Evolutionary conservation across 768 basidiomycete species (phyloP), one percentile per base, ranked within the genome.

Genomic region (Cystobasidium tubakii): DNA sequence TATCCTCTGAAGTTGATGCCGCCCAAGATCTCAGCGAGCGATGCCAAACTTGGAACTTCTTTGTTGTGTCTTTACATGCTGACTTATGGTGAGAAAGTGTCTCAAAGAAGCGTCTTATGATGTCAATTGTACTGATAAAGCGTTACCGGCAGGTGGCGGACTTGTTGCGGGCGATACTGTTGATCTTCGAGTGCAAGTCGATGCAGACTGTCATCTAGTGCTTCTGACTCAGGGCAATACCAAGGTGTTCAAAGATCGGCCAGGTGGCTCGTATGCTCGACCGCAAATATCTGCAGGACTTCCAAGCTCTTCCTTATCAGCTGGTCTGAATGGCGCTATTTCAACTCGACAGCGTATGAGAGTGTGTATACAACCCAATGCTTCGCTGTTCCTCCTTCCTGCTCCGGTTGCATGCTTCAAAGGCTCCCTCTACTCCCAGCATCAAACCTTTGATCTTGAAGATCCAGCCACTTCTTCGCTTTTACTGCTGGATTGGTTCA

Each of bases 361-460:
- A 46, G 87, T 88, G 65, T 82, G 78, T 10, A 81, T 96, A 62
- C 82, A 83, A 3, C 78, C 85, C 1, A 78, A 81, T 0, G 84
- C 88, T 44, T 83, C 86, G 1, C 84, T 97, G 63, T 86, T 93
- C 78, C 85, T 96, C 62, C 86, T 98, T 33, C 94, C 93, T 0
- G 90, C 95, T 78, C 91, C 93, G 27, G 91, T 96, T 62, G 92
- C 93, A 25, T 96, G 93, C 81, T 98, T 95, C 83, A 86, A 86
- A 31, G 84, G 85, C 25, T 90, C 95, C 9, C 86, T 86, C 0
- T 98, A 98, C 82, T 85, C 85, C 73, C 94, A 97, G 80, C 82
- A 83, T 1, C 95, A 98, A 83, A 87, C 84, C 50, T 92, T 97
- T 81, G 82, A 84, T 69, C 84, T 96, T 42, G 84, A 84, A 10